Percentiles rank a stretch among this genome's conserved stretches.
phyloP scores from a whole-genome alignment of 257 asterid genomes.

The Nicotiana knightiana region DNA sequence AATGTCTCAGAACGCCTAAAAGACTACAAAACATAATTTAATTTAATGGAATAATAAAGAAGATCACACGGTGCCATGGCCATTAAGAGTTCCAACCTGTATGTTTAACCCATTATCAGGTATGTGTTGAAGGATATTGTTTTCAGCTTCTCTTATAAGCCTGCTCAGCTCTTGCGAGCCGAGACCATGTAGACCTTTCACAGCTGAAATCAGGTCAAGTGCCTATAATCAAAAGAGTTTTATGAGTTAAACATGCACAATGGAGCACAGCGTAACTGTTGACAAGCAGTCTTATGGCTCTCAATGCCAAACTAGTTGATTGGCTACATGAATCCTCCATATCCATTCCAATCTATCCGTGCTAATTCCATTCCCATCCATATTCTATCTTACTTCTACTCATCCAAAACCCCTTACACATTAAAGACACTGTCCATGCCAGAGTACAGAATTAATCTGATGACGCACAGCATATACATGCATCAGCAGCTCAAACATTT shows the following conservation, averaged over 20 bases:
- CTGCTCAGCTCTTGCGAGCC: conserved; percentile 72
- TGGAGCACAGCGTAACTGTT: neutral
- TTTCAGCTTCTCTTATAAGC: conserved; percentile 74
- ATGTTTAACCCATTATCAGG: conserved; percentile 57
- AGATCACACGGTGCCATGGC: neutral
- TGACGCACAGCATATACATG: neutral
- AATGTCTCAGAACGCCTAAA: conserved; percentile 10
- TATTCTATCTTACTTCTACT: neutral
- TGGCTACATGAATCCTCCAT: neutral
- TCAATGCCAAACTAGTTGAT: conserved; percentile 11
- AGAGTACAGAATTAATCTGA: neutral
- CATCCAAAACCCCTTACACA: neutral
- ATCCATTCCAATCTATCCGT: neutral
- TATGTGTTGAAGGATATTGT: conserved; percentile 43
- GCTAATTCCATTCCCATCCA: neutral
- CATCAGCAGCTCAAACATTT: neutral
- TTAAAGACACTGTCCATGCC: neutral
- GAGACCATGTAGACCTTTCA: conserved; percentile 78
- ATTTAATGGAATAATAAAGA: neutral
- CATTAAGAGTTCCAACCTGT: conserved; percentile 45
- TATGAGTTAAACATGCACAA: neutral
- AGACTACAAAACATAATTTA: neutral
- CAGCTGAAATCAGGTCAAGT: conserved; percentile 75
- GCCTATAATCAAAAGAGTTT: conserved; percentile 39
- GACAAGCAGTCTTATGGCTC: conserved; percentile 8